A percentile compares a stretch with the other conserved stretches of the same genome.
phyloP scores from a whole-genome alignment of 352 stramenopile species.

The Phytopythium aichiense region DNA sequence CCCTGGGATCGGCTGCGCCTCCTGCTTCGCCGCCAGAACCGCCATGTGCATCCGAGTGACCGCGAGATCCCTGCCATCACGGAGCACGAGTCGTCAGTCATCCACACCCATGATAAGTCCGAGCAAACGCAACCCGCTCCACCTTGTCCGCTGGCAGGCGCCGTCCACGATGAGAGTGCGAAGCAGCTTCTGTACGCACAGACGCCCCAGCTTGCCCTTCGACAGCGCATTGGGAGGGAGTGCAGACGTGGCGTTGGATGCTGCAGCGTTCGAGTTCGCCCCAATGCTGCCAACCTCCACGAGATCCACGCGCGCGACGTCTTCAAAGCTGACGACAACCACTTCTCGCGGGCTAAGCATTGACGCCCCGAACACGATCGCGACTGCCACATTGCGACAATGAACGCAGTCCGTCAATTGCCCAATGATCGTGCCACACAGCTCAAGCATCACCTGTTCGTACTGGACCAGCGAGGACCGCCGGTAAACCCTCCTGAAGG shows the following conservation, averaged over 20 bases:
- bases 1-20: conserved; percentile 23
- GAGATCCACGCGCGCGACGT: neutral
- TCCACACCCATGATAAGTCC: too few species aligned
- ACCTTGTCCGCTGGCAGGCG: conserved; percentile 14
- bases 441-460: conserved; percentile 15
- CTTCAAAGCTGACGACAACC: conserved; percentile 44
- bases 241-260: neutral
- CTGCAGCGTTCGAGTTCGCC: neutral
- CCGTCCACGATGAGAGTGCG: conserved; percentile 35
- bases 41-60: conserved; percentile 55
- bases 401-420: neutral
- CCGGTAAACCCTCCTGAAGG: conserved; percentile 20
- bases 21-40: conserved; percentile 33
- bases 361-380: conserved; percentile 53
- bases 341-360: conserved; percentile 49
- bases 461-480: conserved; percentile 37
- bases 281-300: neutral
- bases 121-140: neutral
- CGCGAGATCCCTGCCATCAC: conserved; percentile 25
- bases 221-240: conserved; percentile 1
- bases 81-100: conserved; percentile 1
- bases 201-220: conserved; percentile 27
- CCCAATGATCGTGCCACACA: neutral
- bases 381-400: conserved; percentile 28
- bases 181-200: conserved; percentile 69